Conservation (phyloP, 768 basidiomycete species). For the Amanita exitialis region DNA sequence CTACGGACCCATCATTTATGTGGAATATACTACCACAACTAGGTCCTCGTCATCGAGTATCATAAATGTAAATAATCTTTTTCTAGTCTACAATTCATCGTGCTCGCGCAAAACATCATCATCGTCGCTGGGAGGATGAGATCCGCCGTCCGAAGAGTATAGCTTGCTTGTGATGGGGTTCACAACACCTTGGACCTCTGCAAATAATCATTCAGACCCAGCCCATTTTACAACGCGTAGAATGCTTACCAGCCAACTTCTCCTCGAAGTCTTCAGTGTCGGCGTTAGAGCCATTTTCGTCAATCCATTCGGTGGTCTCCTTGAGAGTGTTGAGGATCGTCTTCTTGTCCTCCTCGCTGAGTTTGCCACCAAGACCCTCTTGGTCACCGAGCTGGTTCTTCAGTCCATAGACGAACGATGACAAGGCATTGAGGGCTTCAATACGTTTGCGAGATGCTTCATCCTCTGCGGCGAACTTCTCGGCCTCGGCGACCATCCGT, state of each 20-base stretch:
- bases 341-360: slow-evolving; percentile 76
- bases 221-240: not conserved
- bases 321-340: slow-evolving; percentile 72
- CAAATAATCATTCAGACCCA: not conserved
- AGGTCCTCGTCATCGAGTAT: not conserved
- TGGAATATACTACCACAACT: not conserved
- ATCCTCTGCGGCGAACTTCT: slow-evolving; percentile 80
- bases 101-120: slow-evolving; percentile 33
- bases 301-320: slow-evolving; percentile 89
- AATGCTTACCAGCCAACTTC: slow-evolving; percentile 51
- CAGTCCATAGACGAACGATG: slow-evolving; percentile 76
- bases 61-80: not conserved
- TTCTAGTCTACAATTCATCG: slow-evolving; percentile 30
- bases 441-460: slow-evolving; percentile 74
- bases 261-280: slow-evolving; percentile 86
- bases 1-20: not conserved
- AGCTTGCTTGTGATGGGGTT: slow-evolving; percentile 83
- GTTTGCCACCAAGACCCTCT: slow-evolving; percentile 86
- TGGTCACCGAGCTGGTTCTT: slow-evolving; percentile 82
- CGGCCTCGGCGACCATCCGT: slow-evolving; percentile 90
- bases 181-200: slow-evolving; percentile 63
- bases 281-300: slow-evolving; percentile 69
- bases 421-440: slow-evolving; percentile 76
- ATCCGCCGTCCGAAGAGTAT: slow-evolving; percentile 34
- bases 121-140: slow-evolving; percentile 17